phyloP scores from a whole-genome alignment of 139 green algal species.

The Coccomyxa sp. region DNA sequence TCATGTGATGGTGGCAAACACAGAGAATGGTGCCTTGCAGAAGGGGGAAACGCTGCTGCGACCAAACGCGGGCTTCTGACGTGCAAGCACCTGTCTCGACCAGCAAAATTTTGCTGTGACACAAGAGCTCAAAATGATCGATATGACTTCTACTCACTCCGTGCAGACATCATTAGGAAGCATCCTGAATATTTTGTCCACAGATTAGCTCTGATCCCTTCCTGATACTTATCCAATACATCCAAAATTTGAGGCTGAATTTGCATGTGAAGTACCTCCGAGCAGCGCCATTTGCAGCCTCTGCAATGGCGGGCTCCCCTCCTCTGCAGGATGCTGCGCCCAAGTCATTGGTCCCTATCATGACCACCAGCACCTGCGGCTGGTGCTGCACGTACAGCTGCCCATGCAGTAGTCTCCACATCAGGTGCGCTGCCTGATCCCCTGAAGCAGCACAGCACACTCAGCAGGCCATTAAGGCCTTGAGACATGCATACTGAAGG shows the following conservation, averaged over 20 bases:
- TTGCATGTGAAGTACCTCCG: neutral
- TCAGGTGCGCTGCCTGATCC: slow-evolving; percentile 38
- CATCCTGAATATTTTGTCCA: neutral
- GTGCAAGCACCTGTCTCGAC: too few species aligned
- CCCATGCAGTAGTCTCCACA: slow-evolving; percentile 38
- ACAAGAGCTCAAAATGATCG: neutral
- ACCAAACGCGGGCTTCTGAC: too few species aligned
- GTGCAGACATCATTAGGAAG: neutral
- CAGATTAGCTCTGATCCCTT: neutral
- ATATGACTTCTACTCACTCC: too few species aligned
- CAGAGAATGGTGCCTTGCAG: too few species aligned
- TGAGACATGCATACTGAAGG: neutral
- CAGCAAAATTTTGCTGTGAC: neutral
- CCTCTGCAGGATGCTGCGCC: slow-evolving; percentile 10
- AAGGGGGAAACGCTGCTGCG: too few species aligned
- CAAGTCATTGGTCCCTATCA: slow-evolving; percentile 52
- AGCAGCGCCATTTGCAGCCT: slow-evolving; percentile 8
- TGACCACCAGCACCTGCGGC: slow-evolving; percentile 23
- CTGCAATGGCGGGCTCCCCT: slow-evolving; percentile 8
- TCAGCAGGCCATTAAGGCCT: neutral
- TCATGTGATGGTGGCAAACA: too few species aligned
- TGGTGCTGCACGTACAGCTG: slow-evolving; percentile 10
- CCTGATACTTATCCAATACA: neutral
- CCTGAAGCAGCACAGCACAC: too few species aligned
- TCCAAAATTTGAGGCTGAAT: neutral